Evolutionary conservation across 495 filamentous ascomycete genomes (phyloP), one percentile per base, ranked within the genome.

Genomic region (Pseudoneurospora amorphoporcata): DNA sequence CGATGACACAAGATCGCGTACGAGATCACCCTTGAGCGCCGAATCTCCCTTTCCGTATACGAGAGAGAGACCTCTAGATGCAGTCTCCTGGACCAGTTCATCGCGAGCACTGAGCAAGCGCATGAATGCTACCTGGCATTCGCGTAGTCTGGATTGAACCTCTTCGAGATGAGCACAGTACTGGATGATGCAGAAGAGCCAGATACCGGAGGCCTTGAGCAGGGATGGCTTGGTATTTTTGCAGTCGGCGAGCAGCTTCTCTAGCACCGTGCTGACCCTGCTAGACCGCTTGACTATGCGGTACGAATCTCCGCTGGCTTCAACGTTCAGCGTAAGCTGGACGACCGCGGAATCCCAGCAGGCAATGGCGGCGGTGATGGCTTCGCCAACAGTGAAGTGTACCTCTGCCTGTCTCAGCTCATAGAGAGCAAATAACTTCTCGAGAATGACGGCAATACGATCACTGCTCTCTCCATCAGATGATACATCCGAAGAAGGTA

Each of bases 61-160:
- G 68, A 98, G 84, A 16, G 92, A 89, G 38, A 99, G 87, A 16
- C 95, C 95, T 73, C 95, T 87, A 16, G 94, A 95, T 3, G 96
- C 95, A 3, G 94, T 94, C 79, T 99, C 95, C 79, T 98, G 95
- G 8, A 98, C 93, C 61, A 98, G 86, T 77, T 97, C 92, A 73
- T 99, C 95, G 23, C 94, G 86, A 77, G 96, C 94, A 14, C 90
- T 88, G 40, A 99, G 87, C n/a, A 97, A 88, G 17, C 89, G 84
- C 82, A 94, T 92, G 80, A 99, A 99, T 4, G 92, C 93, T 69
- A 84, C 87, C 80, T 99, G 95, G 79, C 91, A 95, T 74, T 92
- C 86, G 72, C 90, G 86, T 71, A 99, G 81, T 12, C 89, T 87
- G 4, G 83, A 81, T 78, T 95, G 91, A 47, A 97, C 85, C 73